Base-by-base conservation (phyloP, 2,329 filamentous ascomycete species). In the Penicillium glabrum region DNA sequence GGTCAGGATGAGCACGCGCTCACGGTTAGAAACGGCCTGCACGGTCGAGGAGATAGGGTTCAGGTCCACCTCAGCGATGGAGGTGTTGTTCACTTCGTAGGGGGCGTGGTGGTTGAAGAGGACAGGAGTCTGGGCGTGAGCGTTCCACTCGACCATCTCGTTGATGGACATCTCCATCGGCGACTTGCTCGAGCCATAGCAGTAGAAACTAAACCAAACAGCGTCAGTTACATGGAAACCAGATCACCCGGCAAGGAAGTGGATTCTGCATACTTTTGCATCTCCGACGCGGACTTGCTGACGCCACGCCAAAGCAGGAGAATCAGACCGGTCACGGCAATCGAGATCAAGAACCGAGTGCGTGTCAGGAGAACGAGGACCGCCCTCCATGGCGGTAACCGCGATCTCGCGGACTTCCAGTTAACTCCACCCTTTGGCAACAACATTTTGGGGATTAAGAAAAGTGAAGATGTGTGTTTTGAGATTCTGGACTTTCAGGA, bases 101-200 rank as follows among this genome's bases (percentile, higher is more conserved):
- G 95, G 89, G 61, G 89, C 87, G 76, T 98, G 95, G 76, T 93
- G 90, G 79, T 99, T 99, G 82, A 96, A 97, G 64, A 96, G 85
- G 66, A 99, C 92, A 49, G 95, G 95, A 3, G 95, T 98, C 67
- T 93, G 88, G 61, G 95, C 81, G 72, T 96, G 93, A 56, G 86
- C 87, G 65, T 90, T 89, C 95, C 95, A 99, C 63, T 91, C 84
- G 60, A 88, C 88, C 75, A 93, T 89, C 73, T 99, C 95, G 73
- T 97, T 97, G 54, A 89, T 80, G 43, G 89, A 86, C 91, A 99
- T 96, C 63, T 95, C 87, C 87, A 96, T 96, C 52, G 95, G 95
- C n/a, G 95, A 86, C 80, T 96, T 97, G 24, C 89, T 86, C 14
- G 95, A 93, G 13, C 95, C 95, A 84, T 92, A 98, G 81, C 95